Conservation (phyloP, 768 basidiomycete species). For the Dacryopinax primogenitus region DNA sequence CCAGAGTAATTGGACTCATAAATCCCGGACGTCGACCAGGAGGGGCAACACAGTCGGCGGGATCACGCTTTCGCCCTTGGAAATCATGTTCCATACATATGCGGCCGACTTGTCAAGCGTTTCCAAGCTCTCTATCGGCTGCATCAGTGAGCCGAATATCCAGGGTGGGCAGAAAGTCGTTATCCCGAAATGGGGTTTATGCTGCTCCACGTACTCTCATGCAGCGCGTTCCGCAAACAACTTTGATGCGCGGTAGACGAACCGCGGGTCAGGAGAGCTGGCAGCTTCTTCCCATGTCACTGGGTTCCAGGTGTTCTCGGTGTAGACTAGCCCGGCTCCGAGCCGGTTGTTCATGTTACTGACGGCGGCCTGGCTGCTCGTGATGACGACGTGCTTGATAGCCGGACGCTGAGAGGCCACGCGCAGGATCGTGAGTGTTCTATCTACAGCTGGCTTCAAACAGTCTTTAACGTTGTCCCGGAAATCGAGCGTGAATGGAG, state of each 20-base stretch:
- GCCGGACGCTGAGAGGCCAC: background rate
- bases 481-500: background rate
- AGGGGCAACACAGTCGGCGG: background rate
- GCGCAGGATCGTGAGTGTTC: background rate
- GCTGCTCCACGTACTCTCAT: conserved; percentile 8
- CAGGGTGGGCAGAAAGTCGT: conserved; percentile 9
- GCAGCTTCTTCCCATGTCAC: conserved; percentile 8
- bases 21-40: background rate
- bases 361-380: conserved; percentile 4
- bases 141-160: background rate
- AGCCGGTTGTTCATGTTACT: background rate
- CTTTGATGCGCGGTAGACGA: background rate
- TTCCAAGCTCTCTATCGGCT: background rate
- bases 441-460: background rate
- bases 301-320: conserved; percentile 10
- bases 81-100: background rate
- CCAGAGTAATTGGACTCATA: background rate
- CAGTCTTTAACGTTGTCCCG: background rate
- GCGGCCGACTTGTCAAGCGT: background rate
- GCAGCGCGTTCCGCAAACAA: conserved; percentile 9
- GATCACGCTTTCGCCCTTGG: background rate
- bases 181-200: conserved; percentile 8
- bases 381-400: conserved; percentile 9
- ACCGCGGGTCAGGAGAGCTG: background rate
- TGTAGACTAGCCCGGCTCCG: background rate